A percentile compares a stretch with the other conserved stretches of the same genome.
Evolutionary conservation across 306 rosid species (phyloP).

Genomic region (Vigna trinervia): DNA sequence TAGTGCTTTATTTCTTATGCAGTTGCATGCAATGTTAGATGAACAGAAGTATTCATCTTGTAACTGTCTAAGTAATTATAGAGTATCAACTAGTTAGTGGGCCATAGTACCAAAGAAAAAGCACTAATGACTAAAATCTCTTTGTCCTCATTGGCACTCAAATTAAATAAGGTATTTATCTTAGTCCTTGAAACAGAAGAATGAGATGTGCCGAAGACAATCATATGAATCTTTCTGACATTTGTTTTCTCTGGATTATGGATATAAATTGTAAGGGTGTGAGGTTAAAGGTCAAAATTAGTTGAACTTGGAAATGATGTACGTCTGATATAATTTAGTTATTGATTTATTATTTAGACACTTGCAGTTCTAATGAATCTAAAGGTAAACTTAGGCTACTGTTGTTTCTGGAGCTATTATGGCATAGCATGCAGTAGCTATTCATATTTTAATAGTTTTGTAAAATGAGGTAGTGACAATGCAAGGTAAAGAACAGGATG

Average conservation of each 20-base stretch:
- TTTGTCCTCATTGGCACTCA: constrained; percentile 7
- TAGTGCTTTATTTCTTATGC: constrained; percentile 6
- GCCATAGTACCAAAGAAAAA: constrained; percentile 2
- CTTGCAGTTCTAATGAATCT: constrained; percentile 17
- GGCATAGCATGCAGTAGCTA: neutral
- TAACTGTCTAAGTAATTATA: neutral
- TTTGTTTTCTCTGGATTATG: constrained; percentile 12
- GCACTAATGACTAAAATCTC: constrained; percentile 5
- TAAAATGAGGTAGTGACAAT: constrained; percentile 30
- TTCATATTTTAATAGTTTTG: neutral
- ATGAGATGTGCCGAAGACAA: constrained; percentile 4
- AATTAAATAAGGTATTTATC: constrained; percentile 4
- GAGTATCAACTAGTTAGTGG: constrained; percentile 2
- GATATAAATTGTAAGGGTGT: neutral
- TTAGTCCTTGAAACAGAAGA: neutral
- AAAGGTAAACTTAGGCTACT: constrained; percentile 8
- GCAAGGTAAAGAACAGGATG: constrained; percentile 24
- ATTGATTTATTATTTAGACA: constrained; percentile 13
- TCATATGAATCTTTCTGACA: constrained; percentile 11
- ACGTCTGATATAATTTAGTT: constrained; percentile 25
- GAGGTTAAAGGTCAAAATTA: constrained; percentile 20
- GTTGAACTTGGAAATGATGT: constrained; percentile 19
- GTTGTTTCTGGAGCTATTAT: neutral
- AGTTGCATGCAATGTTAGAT: constrained; percentile 12
- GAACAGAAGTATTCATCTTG: constrained; percentile 1